phyloP scores from a whole-genome alignment of 306 rosid genomes.

The Casuarina cunninghamiana region DNA sequence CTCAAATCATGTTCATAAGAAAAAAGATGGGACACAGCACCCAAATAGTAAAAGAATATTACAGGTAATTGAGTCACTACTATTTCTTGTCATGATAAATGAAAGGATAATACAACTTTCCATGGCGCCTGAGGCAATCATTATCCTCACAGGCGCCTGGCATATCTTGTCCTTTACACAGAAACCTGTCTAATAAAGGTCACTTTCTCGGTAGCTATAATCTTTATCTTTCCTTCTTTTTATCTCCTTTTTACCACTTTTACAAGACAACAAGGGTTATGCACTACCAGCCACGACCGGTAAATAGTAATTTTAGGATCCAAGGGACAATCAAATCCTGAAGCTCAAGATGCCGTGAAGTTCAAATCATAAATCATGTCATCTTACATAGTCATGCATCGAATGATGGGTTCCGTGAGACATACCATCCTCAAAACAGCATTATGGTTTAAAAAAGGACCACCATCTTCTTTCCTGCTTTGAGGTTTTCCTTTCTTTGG shows the following conservation, averaged over 20 bases:
- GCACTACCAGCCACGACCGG: slow-evolving; percentile 9
- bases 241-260: slow-evolving; percentile 2
- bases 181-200: not conserved
- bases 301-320: not conserved
- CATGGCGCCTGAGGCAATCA: too few species aligned
- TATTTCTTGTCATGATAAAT: too few species aligned
- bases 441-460: not conserved
- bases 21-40: not conserved
- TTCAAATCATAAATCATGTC: not conserved
- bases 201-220: not conserved
- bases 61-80: too few species aligned
- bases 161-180: not conserved
- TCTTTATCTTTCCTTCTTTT: not conserved
- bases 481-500: not conserved
- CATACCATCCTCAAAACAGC: not conserved
- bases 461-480: not conserved
- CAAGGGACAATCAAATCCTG: too few species aligned
- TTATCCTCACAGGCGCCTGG: too few species aligned
- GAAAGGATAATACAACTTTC: too few species aligned
- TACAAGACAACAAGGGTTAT: slow-evolving; percentile 1
- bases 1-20: too few species aligned
- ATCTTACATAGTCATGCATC: not conserved
- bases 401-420: too few species aligned
- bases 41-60: not conserved
- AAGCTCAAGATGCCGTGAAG: too few species aligned